Evolutionary conservation across 169 alveolate species (phyloP).

Genomic region (Besnoitia besnoiti): DNA sequence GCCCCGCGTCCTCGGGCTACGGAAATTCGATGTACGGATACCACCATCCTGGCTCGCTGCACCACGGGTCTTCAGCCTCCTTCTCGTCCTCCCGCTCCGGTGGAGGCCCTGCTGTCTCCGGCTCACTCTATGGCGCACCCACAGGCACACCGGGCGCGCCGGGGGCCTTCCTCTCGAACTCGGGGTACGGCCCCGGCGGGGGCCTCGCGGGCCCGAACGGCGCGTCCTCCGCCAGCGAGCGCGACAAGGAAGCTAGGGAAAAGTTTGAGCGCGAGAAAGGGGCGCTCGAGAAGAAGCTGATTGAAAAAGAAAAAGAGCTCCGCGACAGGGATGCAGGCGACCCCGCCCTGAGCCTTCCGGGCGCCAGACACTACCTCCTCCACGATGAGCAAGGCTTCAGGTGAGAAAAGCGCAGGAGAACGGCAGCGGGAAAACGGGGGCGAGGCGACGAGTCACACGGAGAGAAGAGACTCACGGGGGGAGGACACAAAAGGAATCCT

Average conservation of each 20-base stretch:
- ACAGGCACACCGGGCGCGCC: not conserved
- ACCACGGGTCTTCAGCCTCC: not conserved
- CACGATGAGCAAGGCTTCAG: slow-evolving; percentile 15
- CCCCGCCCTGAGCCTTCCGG: slow-evolving; percentile 34
- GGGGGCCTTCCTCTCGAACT: not conserved
- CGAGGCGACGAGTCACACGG: not conserved
- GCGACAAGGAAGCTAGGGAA: slow-evolving; percentile 28
- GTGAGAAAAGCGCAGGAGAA: too few relatives aligned
- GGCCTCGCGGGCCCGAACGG: not conserved
- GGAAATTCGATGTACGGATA: not conserved
- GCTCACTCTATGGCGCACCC: not conserved
- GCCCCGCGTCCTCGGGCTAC: not conserved
- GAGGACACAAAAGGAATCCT: too few relatives aligned
- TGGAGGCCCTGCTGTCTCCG: not conserved
- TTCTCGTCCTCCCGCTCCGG: too few relatives aligned
- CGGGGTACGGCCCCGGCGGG: not conserved
- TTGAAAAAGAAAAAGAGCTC: not conserved
- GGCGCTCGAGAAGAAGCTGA: slow-evolving; percentile 22
- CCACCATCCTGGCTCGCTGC: not conserved
- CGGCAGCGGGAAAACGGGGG: too few relatives aligned
- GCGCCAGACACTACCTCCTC: slow-evolving; percentile 13
- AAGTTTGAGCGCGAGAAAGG: slow-evolving; percentile 29
- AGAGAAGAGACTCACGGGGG: not conserved
- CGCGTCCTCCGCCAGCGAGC: not conserved
- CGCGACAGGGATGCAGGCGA: not conserved